Percentiles rank a stretch among this genome's conserved stretches.
Conservation (phyloP, 2,329 filamentous ascomycete genomes). For the Neurospora crassa region DNA sequence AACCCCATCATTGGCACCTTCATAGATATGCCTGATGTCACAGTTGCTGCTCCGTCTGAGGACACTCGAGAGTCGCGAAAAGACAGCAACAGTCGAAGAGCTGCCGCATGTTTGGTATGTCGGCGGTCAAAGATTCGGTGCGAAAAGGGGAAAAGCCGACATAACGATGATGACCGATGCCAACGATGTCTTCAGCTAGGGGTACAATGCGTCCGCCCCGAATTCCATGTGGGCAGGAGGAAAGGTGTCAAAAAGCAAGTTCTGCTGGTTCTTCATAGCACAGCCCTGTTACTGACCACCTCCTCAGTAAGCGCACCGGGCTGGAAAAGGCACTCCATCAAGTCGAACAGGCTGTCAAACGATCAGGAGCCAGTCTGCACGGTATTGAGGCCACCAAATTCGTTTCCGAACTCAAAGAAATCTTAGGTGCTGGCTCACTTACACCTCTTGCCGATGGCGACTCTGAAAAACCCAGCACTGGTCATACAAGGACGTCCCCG, state of each 20-base stretch:
- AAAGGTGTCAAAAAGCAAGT: slow-evolving; percentile 68
- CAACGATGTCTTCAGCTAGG: slow-evolving; percentile 50
- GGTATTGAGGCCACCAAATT: slow-evolving; percentile 36
- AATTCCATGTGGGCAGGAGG: slow-evolving; percentile 63
- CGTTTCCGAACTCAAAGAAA: slow-evolving; percentile 31
- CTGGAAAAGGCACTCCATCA: slow-evolving; percentile 66
- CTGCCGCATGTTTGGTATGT: slow-evolving; percentile 31
- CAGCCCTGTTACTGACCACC: slow-evolving; percentile 9
- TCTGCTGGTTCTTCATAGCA: neutral
- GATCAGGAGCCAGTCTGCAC: slow-evolving; percentile 38
- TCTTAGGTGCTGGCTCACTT: slow-evolving; percentile 25
- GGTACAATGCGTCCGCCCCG: slow-evolving; percentile 56
- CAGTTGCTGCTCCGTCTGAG: slow-evolving; percentile 6
- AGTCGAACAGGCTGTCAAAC: slow-evolving; percentile 59
- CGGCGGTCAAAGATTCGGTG: slow-evolving; percentile 61
- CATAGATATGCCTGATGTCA: slow-evolving; percentile 14
- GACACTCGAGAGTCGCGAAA: slow-evolving; percentile 10
- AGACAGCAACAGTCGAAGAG: slow-evolving; percentile 18
- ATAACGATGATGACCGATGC: slow-evolving; percentile 38
- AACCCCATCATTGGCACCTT: slow-evolving; percentile 5
- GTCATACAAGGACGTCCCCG: slow-evolving; percentile 6
- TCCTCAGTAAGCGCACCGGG: slow-evolving; percentile 57
- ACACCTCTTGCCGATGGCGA: slow-evolving; percentile 7
- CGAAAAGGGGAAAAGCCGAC: slow-evolving; percentile 39
- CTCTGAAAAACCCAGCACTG: slow-evolving; percentile 10